These are phyloP conservation scores for Blastobotrys indianensis DNA, from an alignment of 1,139 yeast genomes.

Conservation along the genomic window DNA sequence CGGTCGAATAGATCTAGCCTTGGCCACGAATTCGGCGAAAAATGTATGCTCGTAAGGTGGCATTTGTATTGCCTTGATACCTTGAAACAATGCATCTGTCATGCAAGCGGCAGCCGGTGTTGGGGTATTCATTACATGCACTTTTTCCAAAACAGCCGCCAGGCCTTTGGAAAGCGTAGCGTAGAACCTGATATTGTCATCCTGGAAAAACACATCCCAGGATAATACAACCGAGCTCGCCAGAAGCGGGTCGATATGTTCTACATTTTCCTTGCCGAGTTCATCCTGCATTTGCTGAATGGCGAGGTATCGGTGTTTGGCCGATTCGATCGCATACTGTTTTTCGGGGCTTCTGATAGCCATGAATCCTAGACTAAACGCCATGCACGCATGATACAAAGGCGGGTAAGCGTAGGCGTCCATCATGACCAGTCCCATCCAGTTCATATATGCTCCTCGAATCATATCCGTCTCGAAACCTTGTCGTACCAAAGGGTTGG, in stretches of 20 bases:
- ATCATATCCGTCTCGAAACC: conserved; percentile 32
- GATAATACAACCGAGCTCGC: conserved; percentile 29
- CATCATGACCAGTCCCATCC: conserved; percentile 26
- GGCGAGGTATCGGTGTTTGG: conserved; percentile 28
- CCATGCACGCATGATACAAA: conserved; percentile 31
- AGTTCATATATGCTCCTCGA: conserved; percentile 26
- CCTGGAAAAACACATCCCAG: conserved; percentile 33
- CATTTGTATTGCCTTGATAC: conserved; percentile 32
- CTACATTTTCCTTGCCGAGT: conserved; percentile 20
- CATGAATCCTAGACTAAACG: conserved; percentile 29
- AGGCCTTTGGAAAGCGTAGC: conserved; percentile 29
- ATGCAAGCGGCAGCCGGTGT: conserved; percentile 29
- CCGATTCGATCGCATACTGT: conserved; percentile 17
- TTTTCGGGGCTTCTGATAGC: conserved; percentile 18
- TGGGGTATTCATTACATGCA: conserved; percentile 21
- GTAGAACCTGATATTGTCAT: conserved; percentile 26
- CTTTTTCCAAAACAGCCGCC: conserved; percentile 29
- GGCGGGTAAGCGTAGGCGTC: conserved; percentile 25
- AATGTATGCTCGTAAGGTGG: conserved; percentile 36
- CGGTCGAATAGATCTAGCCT: conserved; percentile 21
- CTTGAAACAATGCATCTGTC: conserved; percentile 29
- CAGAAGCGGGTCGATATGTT: conserved; percentile 26
- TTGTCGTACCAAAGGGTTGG: conserved; percentile 21
- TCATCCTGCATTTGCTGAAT: conserved; percentile 26
- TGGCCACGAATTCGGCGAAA: conserved; percentile 29